Evolutionary conservation across 2,329 filamentous ascomycete genomes (phyloP).

Genomic region (Sclerotiophoma versabilis): DNA sequence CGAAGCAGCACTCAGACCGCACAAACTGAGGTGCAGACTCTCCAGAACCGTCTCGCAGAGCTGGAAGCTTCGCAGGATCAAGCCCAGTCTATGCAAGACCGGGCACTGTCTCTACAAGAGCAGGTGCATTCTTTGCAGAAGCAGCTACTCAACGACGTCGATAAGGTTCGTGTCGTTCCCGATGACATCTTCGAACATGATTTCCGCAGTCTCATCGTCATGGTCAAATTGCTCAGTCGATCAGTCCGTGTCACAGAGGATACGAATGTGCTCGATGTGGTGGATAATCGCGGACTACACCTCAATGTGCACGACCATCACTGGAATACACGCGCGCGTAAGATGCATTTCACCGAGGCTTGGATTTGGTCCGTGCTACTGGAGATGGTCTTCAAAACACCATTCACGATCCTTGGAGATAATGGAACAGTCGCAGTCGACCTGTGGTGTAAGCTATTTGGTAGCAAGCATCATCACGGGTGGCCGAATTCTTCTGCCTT

Average conservation of each 20-base stretch:
- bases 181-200: neutral
- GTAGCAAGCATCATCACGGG: neutral
- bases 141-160: neutral
- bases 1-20: constrained; percentile 30
- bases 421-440: neutral
- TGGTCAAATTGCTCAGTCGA: neutral
- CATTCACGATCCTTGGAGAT: neutral
- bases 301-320: neutral
- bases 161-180: neutral
- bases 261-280: neutral
- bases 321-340: neutral
- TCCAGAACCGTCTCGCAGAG: neutral
- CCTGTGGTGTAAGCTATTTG: neutral
- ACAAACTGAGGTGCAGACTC: constrained; percentile 37
- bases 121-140: neutral
- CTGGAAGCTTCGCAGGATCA: neutral
- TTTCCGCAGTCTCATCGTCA: neutral
- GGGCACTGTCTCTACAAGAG: neutral
- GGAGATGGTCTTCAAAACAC: neutral
- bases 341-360: neutral
- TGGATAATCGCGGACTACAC: neutral
- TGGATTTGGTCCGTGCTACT: neutral
- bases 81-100: neutral
- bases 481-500: neutral
- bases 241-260: neutral